Base-by-base conservation (phyloP, 2,329 filamentous ascomycete species). In the Aspergillus japonicus region DNA sequence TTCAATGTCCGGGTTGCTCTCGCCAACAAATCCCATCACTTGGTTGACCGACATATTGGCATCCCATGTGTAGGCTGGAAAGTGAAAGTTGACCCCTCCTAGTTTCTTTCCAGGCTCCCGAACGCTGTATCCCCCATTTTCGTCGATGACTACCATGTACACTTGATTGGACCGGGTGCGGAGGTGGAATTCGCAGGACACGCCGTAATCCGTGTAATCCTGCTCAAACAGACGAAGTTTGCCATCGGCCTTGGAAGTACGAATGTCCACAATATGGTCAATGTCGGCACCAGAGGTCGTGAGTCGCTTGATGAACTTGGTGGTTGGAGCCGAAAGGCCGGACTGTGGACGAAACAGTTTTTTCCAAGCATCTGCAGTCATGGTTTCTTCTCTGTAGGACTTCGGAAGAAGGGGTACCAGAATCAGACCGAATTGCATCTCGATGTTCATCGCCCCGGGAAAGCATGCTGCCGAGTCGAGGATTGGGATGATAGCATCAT, bases 121-220 rank as follows among this genome's bases (percentile, higher is more conserved):
- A 19, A 77, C 58, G 5, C 56, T 62, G 49, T 70, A 65, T 14
- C 66, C 64, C 1, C 76, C 77, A 7, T 65, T 58, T 51, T 75
- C 69, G 54, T 76, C 66, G 11, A 80, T 62, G 1, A 60, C 64
- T 4, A 78, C 65, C 8, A 77, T 59, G 49, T 79, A 68, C 3
- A 58, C 50, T 11, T 71, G 64, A n/a, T 68, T 69, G 8, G 64
- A 47, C 19, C 68, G 71, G 7, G 68, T 72, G 21, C 68, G 68
- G 54, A 77, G 80, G 33, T 77, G 71, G 35, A 76, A 79, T 50
- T 80, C 77, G 50, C 78, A 79, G 5, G 54, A 64, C 5, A 78
- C 60, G 8, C 57, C 58, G 35, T 64, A 65, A 19, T 69, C 63
- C 4, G 51, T 64, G 31, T 67, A 66, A 0, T 65, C 57, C 14